Base-by-base conservation (phyloP, 805 yeast genomes). In the Candida golubevii region DNA sequence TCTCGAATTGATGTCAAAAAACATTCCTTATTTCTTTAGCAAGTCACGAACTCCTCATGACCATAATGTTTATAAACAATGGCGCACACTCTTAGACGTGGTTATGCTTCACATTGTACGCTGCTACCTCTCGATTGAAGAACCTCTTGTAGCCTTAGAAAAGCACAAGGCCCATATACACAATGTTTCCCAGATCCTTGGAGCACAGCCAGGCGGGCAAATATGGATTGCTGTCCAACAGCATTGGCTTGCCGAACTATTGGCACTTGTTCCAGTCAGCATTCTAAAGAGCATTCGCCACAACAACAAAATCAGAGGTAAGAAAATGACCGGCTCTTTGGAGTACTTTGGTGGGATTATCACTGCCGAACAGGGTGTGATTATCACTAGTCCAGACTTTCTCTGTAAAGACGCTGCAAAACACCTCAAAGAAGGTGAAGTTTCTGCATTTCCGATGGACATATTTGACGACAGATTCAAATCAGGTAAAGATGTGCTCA, bases 111-210 rank as follows among this genome's bases (percentile, higher is more conserved):
- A 83, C 53, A 79, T 86, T 8, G 77, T 78, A 7, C 72, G 85
- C 49, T 67, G 80, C 1, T 77, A 80, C 52, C 67, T 86, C 26
- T 79, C 84, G 11, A 46, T 78, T 11, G 85, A 78, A 35, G 79
- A 77, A 48, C 74, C 84, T 1, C 69, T 80, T 33, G 53, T 69
- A 38, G 87, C 90, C 0, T 77, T 79, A 53, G 69, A 74, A 46
- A 84, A 81, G 58, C 88, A 86, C 57, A 72, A 72, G 33, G 69
- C 77, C 14, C 96, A 88, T 64, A 56, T 85, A 1, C 71, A 72
- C 29, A 76, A 75, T 38, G 78, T 83, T 1, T 51, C 69, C 8
- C 52, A 51, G 9, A 55, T 74, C 6, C 45, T 71, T 13, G 61
- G 66, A n/a, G 50, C 55, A 8, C 42, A 47, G 7, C 42, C 38